Base-by-base conservation (phyloP, 2,329 filamentous ascomycete genomes). In the Colletotrichum sp. region DNA sequence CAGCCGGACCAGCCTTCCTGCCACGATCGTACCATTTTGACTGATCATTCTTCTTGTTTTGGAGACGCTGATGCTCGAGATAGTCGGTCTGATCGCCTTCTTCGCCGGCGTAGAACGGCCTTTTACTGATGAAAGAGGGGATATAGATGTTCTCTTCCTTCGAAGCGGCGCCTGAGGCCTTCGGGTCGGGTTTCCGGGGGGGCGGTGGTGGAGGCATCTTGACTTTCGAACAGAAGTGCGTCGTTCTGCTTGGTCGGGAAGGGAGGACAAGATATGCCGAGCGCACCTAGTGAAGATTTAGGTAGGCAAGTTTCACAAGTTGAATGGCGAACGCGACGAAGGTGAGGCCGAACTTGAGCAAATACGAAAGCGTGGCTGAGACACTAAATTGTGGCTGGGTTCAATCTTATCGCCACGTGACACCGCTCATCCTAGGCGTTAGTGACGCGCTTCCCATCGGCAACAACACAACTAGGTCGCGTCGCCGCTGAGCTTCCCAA, bases 111-210 rank as follows among this genome's bases (percentile, higher is more conserved):
- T 99, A 99, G 87, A 99, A 99, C 6, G 97, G 97, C 80, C 98
- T 96, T 85, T 98, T 98, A 81, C 96, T 96, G 87, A 99, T 99
- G 90, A 98, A 99, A 70, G 95, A 93, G 8, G 97, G 97, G 82
- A 99, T 99, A 89, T 99, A 99, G 85, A 98, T 93, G 90, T 99
- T 99, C 86, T 97, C 95, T 85, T 98, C 96, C 84, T 98, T 98
- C 71, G 90, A 91, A 7, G 86, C 86, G 12, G 85, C 84, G 13
- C 70, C 76, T 10, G 79, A 79, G 12, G 85, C 80, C 63, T 84
- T 78, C 10, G 72, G 66, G n/a, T 78, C 82, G 8, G 82, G 79
- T 71, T 84, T 86, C 30, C 81, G 79, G 21, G 84, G 84, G 3
- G 84, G 84, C 4, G 84, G 82, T 5, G 82, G 81, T 32, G 77